Evolutionary conservation across 2,329 filamentous ascomycete species (phyloP), one percentile per base, ranked within the genome.

Genomic region (Diaporthe citri): DNA sequence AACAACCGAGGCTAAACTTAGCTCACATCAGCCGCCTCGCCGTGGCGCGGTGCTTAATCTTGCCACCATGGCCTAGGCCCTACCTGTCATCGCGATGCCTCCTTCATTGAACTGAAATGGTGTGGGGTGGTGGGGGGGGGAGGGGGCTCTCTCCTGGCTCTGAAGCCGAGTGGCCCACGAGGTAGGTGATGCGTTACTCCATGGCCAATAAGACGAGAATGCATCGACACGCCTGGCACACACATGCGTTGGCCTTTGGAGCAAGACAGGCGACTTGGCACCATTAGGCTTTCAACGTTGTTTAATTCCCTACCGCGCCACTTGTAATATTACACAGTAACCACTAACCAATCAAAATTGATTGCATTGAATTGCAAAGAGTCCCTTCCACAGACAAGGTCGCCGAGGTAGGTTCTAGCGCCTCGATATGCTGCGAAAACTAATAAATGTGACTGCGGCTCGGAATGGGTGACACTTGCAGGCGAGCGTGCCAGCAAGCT

Each of bases 21-120:
- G 64, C 64, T 52, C 64, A 52, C 64, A 52, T 28, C 64, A 67
- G 64, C 64, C 64, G 64, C 46, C 31, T 52, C 4, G 13, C 64
- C 64, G 64, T 22, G 64, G 64, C 64, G 64, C 46, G 46, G 64
- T 67, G 64, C 46, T 67, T 52, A 51, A 67, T 39, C 46, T 67
- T 28, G 64, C 64, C 64, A 52, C 64, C 64, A 20, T 13, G 56
- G 46, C 31, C 64, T 15, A 31, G 59, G 36, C 64, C 62, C 28
- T 17, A 46, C 17, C 64, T 52, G 28, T 67, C 31, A 48, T 25
- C 13, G 34, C 31, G 25, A 36, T 51, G 46, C 46, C 46, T 67
- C 34, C 64, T 52, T 52, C 31, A 10, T 46, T 17, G 2, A 22
- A 46, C 39, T 31, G 59, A 31, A 13, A 28, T 43, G 59, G n/a